A percentile compares a stretch with the other conserved stretches of the same genome.
Evolutionary conservation across 148 eudicot genomes (phyloP).

Genomic region (Silene latifolia): DNA sequence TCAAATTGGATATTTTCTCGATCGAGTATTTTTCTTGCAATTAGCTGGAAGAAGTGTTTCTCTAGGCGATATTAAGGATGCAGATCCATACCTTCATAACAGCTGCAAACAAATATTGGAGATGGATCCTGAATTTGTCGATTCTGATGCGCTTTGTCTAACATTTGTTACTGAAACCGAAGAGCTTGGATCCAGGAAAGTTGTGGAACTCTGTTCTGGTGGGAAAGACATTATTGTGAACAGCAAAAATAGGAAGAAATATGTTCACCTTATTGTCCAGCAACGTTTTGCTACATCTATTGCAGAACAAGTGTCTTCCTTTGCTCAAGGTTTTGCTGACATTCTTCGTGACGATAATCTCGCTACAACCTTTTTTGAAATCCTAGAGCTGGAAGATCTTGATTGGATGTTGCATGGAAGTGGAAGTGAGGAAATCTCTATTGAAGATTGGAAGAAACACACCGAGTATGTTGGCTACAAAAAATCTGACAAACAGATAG

Average conservation of each 20-base stretch:
- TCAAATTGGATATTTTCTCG: conserved; percentile 80
- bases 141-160: conserved; percentile 37
- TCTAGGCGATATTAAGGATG: conserved; percentile 72
- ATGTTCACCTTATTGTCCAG: conserved; percentile 62
- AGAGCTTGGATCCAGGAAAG: conserved; percentile 66
- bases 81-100: conserved; percentile 75
- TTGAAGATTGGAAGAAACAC: conserved; percentile 88
- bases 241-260: conserved; percentile 65
- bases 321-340: conserved; percentile 75
- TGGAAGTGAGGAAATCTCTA: conserved; percentile 52
- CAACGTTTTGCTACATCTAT: conserved; percentile 63
- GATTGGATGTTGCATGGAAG: conserved; percentile 83
- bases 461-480: conserved; percentile 72
- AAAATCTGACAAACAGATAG: conserved; percentile 66
- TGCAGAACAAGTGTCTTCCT: conserved; percentile 54
- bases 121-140: conserved; percentile 3
- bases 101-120: conserved; percentile 88
- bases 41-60: conserved; percentile 54
- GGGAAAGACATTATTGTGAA: conserved; percentile 57
- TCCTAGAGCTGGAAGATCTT: conserved; percentile 71
- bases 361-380: conserved; percentile 45
- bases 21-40: conserved; percentile 72
- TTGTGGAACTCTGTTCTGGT: conserved; percentile 56
- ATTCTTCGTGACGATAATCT: conserved; percentile 34
- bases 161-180: conserved; percentile 79